A percentile compares a stretch with the other conserved stretches of the same genome.
phyloP scores from a whole-genome alignment of 371 early-diverging fungal species.

The Entomophthora muscae region DNA sequence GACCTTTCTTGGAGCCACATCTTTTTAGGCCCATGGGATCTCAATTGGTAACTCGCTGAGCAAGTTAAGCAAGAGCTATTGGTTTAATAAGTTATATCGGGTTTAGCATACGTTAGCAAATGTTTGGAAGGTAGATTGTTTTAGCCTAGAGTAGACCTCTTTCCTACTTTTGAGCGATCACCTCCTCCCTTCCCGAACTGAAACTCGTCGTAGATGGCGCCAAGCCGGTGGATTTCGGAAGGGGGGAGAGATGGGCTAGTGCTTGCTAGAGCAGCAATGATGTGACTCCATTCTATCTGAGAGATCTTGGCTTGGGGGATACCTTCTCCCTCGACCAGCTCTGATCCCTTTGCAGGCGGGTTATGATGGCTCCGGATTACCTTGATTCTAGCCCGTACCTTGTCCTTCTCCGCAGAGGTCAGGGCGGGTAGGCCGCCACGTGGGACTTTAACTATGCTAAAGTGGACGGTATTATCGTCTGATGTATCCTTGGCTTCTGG shows the following conservation, averaged over 20 bases:
- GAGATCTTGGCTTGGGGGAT: background rate
- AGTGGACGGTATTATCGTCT: background rate
- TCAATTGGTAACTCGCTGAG: no score
- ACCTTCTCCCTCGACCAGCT: background rate
- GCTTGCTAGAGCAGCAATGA: background rate
- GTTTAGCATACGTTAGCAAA: no score
- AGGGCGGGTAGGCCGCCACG: background rate
- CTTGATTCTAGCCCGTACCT: background rate
- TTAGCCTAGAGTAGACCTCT: slow-evolving; percentile 7
- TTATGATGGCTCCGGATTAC: background rate
- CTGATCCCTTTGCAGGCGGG: background rate
- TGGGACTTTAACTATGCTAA: background rate
- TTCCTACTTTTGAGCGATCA: slow-evolving; percentile 6
- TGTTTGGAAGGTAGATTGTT: no score
- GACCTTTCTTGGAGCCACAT: no score
- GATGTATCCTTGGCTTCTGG: background rate
- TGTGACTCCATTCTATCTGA: background rate
- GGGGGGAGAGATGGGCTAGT: background rate
- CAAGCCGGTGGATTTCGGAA: background rate
- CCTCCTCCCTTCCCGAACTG: slow-evolving; percentile 4
- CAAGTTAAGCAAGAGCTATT: no score
- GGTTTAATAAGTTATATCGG: no score
- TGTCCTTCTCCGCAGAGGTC: slow-evolving; percentile 1
- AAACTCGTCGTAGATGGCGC: slow-evolving; percentile 1
- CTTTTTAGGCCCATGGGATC: no score